Conservation (phyloP, 768 basidiomycete species). For the Lyophyllum atratum region DNA sequence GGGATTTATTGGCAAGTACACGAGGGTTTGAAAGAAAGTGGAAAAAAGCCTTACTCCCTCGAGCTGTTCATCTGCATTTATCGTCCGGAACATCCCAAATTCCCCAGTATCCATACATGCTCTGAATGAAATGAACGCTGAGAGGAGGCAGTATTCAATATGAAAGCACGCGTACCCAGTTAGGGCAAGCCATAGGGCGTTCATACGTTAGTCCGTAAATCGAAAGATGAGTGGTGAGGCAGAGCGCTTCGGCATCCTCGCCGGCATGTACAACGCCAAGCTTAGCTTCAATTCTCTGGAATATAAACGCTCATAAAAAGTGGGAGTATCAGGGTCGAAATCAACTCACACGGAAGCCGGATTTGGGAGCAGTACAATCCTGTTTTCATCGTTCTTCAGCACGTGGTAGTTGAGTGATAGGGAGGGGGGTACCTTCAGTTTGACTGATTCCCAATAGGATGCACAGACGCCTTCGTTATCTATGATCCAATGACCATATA, state of each 20-base stretch:
- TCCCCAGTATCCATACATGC: constrained; percentile 11
- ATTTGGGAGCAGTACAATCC: constrained; percentile 12
- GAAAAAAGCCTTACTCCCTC: no score
- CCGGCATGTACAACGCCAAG: constrained; percentile 3
- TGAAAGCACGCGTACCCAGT: constrained; percentile 6
- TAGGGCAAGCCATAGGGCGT: constrained; percentile 10
- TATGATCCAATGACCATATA: not conserved
- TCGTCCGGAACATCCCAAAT: constrained; percentile 14
- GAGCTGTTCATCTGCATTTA: not conserved
- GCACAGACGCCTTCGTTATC: not conserved
- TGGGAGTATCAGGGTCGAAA: not conserved
- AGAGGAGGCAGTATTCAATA: no score
- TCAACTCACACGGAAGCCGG: constrained; percentile 6
- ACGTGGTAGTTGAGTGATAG: not conserved
- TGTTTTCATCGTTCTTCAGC: not conserved
- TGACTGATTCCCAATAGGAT: not conserved
- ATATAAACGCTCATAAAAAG: not conserved
- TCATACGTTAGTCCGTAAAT: constrained; percentile 8
- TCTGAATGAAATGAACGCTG: not conserved
- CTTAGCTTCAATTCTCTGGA: constrained; percentile 13
- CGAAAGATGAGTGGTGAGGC: constrained; percentile 7
- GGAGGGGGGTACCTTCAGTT: not conserved
- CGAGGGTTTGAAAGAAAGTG: no score
- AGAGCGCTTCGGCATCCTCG: constrained; percentile 6
- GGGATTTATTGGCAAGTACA: no score